Conservation (phyloP, 257 asterid genomes). For the Craterostigma plantagineum region DNA sequence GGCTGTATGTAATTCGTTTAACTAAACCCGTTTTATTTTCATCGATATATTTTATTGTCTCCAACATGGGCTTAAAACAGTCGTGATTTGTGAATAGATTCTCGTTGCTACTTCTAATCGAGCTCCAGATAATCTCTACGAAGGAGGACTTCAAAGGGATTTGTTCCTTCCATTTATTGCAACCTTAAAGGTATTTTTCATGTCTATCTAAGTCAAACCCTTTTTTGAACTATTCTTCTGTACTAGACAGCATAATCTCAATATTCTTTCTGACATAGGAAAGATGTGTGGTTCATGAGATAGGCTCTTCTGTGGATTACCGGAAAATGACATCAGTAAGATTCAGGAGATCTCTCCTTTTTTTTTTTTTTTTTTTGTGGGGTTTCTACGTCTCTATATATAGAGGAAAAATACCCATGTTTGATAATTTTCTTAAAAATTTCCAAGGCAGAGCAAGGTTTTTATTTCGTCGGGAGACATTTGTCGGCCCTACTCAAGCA, state of each 20-base stretch:
- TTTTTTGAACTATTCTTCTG: not conserved
- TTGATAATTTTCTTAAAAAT: constrained; percentile 8
- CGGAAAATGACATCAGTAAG: constrained; percentile 72
- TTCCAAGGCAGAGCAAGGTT: constrained; percentile 61
- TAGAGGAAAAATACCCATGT: not conserved
- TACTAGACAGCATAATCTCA: not conserved
- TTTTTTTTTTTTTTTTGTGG: no score
- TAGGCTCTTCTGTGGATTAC: constrained; percentile 80
- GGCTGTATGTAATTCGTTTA: constrained; percentile 33
- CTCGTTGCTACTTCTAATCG: constrained; percentile 90
- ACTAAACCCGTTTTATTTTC: no score
- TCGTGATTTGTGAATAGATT: constrained; percentile 26
- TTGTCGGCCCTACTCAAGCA: constrained; percentile 40
- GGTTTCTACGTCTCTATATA: no score
- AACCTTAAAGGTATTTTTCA: constrained; percentile 47
- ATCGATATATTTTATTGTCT: no score
- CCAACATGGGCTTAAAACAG: no score
- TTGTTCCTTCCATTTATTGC: constrained; percentile 82
- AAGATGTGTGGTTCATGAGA: constrained; percentile 69
- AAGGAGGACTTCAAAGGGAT: constrained; percentile 86
- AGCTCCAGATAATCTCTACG: constrained; percentile 86
- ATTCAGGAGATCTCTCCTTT: no score
- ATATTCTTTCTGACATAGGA: constrained; percentile 30
- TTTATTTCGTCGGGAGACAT: constrained; percentile 45
- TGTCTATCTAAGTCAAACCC: not conserved